A percentile compares a stretch with the other conserved stretches of the same genome.
phyloP scores from a whole-genome alignment of 2,329 filamentous ascomycete species.

The Fusarium sp. region DNA sequence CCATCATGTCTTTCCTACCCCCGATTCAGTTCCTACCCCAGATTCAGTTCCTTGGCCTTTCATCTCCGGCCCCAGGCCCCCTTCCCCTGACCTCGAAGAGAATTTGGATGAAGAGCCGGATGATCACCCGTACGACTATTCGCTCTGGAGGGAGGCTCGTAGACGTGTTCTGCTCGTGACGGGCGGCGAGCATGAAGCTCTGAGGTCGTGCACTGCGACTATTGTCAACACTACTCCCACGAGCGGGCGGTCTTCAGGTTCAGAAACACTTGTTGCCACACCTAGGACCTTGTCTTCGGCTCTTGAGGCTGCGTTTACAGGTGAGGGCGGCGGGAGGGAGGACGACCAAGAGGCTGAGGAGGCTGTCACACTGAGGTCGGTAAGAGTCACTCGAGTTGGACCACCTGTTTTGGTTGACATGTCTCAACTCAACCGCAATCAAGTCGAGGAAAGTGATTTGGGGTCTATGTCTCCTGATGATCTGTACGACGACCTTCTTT shows the following conservation, averaged over 20 bases:
- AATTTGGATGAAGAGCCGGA: background rate
- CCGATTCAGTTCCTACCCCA: background rate
- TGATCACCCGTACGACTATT: background rate
- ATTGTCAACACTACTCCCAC: background rate
- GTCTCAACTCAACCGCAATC: background rate
- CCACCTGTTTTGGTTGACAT: conserved; percentile 1
- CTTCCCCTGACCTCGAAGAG: background rate
- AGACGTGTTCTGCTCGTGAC: background rate
- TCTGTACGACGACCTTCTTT: background rate
- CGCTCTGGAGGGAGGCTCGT: background rate
- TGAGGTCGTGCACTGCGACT: background rate
- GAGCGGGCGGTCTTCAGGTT: background rate
- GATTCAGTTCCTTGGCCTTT: background rate
- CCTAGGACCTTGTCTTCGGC: background rate
- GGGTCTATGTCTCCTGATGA: background rate
- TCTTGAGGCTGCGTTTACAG: background rate
- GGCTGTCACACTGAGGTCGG: background rate
- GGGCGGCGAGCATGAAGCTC: background rate
- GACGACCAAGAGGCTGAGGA: background rate
- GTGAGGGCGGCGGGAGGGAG: background rate
- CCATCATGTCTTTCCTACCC: background rate
- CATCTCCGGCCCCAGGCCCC: background rate
- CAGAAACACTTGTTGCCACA: background rate
- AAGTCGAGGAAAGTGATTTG: background rate
- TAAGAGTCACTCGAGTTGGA: conserved; percentile 1